Base-by-base conservation (phyloP, 2,329 filamentous ascomycete genomes). In the Penicillium sclerotiorum region DNA sequence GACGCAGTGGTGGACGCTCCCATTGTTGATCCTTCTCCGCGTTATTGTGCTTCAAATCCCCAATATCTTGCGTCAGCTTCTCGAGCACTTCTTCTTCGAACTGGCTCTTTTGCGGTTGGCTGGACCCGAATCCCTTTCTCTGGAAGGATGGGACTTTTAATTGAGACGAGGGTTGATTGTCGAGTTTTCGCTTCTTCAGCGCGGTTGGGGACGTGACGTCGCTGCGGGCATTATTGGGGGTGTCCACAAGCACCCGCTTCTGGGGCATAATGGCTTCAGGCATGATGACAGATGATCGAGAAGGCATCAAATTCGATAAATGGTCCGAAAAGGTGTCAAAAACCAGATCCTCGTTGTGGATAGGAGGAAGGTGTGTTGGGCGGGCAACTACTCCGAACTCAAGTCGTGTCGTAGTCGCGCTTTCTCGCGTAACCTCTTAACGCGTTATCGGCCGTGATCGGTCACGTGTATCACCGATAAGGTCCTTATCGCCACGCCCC, bases 11-110 rank as follows among this genome's bases (percentile, higher is more conserved):
- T 13, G 86, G 87, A 45, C 87, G 77, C 39, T 87, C 86, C 95
- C 94, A 99, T 67, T 90, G 82, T 71, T 99, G 94, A 69, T 97
- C 93, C 70, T 87, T 95, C 68, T 99, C 94, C 2, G 89, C 81
- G 72, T 95, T 97, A 71, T 82, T 89, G 63, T 89, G 81, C 77
- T 92, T 96, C 59, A 95, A 78, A 17, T 87, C 88, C 20, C 83
- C 87, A 54, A 97, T 92, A 67, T 96, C 91, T 72, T 97, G 93
- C 54, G 90, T 94, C 72, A 99, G 83, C 77, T 95, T 96, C 79
- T 96, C 93, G 54, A 99, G 80, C 2, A 96, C 90, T 67, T 96
- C 91, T 50, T 88, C 87, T 73, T 97, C 94, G 69, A 99, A 99
- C 47, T 88, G 83, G 69, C 91, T 96, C 76, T 95, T 96, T 71